Base-by-base conservation (phyloP, 2,329 filamentous ascomycete genomes). In the Amauroascus verrucosus region DNA sequence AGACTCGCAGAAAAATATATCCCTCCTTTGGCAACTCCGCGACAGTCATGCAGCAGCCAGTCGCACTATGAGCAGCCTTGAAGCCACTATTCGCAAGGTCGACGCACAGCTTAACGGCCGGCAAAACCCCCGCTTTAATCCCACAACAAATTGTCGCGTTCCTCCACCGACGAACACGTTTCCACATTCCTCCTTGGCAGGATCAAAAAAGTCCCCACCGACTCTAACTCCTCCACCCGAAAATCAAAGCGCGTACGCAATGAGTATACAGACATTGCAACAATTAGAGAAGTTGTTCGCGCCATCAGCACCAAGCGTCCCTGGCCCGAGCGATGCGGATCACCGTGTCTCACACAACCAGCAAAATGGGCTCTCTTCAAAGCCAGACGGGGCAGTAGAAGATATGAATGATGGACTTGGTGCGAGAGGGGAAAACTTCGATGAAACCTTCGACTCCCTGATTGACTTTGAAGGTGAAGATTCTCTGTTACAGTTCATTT, bases 221-320 rank as follows among this genome's bases (percentile, higher is more conserved):
- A 35, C 45, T 5, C 54, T 55, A 20, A 55, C 48, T 14, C 54
- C 54, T 24, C 54, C 54, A 14, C 54, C 54, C 1, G 54, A 55
- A 13, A 41, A 43, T 28, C 35, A 55, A 9, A 35, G 13, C 13
- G n/a, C 45, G 11, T 48, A 35, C n/a, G 16, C 28, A 28, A 48
- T 48, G 41, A 45, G 41, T 14, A 45, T 45, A 16, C 41, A 45
- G 45, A 48, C 47, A 6, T 22, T 56, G 14, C 51, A 54, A 32
- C 54, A 56, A n/a, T 38, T 56, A 37, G 54, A 56, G 33, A 45
- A 53, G 24, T 2, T 54, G 30, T 48, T 47, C 8, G 50, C 50
- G n/a, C 41, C 45, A 35, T 24, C 43, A 9, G n/a, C 38, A 9
- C 54, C 43, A 4, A 30, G 26, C 8, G 45, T 32, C 8, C 3